Evolutionary conservation across 768 basidiomycete species (phyloP), one percentile per base, ranked within the genome.

Genomic region (Trametes elegans): DNA sequence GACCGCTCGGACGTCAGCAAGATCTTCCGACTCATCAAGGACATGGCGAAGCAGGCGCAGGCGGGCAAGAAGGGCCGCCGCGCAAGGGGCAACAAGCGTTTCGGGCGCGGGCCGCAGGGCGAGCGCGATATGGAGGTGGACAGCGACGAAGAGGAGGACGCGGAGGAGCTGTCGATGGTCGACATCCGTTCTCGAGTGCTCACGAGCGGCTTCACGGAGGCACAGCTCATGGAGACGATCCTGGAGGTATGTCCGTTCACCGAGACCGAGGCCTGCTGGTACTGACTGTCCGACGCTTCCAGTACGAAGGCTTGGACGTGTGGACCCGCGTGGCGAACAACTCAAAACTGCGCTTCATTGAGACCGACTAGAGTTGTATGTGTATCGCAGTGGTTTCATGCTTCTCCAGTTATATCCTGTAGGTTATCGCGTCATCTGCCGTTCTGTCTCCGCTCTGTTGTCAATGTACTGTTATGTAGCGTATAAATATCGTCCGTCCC

Each of bases 21-120:
- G 71, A 91, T 98, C 68, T 95, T 88, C 74, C 79, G 94, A 29
- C 78, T 98, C 60, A 88, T 99, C 76, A 94, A 91, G 71, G 82
- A 84, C 26, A 94, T 98, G 91, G 79, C 80, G 19, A 64, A 66
- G 39, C 60, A 63, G 58, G 47, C 59, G 53, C 47, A 63, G 73
- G 70, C 45, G 65, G 73, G 63, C 10, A 64, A 58, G 55, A 68
- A 58, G 63, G 60, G 63, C 36, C 74, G 73, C 50, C 67, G 68
- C 39, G 71, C 71, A 39, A 71, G 75, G 64, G 76, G 74, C 51
- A 69, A 74, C 57, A 81, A 78, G 67, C 77, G 81, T 55, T 63
- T 90, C 8, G 88, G 88, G 18, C 83, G 70, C 62, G 88, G 88
- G 1, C 84, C 87, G n/a, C 79, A 75, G 16, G 74, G 88, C 41